These are phyloP conservation scores for Monosporascus sp. DNA, from an alignment of 2,329 filamentous ascomycete species.

Conservation along the genomic window DNA sequence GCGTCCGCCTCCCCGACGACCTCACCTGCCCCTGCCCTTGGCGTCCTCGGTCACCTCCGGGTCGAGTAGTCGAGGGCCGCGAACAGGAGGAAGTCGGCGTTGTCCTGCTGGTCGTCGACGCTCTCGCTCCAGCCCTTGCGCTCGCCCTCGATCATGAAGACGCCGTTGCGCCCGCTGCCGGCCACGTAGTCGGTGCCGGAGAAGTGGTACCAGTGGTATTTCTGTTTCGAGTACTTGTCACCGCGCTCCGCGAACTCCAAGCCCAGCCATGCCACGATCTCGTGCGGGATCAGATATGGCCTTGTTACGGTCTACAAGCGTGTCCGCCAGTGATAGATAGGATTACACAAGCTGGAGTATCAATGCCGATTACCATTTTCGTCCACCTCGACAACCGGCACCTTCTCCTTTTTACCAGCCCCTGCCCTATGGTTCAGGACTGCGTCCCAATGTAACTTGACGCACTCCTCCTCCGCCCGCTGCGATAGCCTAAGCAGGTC, in stretches of 20 bases:
- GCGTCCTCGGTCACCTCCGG: constrained; percentile 26
- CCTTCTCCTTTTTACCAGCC: constrained; percentile 58
- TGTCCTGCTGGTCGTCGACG: constrained; percentile 56
- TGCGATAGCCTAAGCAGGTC: constrained; percentile 50
- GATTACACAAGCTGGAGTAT: too few relatives aligned
- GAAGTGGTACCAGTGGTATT: constrained; percentile 65
- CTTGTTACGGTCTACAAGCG: constrained; percentile 29
- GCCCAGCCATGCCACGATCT: constrained; percentile 64
- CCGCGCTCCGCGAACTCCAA: constrained; percentile 60
- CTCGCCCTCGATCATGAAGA: constrained; percentile 53
- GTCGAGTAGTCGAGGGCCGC: constrained; percentile 28
- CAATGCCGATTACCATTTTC: too few relatives aligned
- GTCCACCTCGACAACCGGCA: constrained; percentile 56
- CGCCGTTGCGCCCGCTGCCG: constrained; percentile 45
- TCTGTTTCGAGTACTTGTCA: constrained; percentile 53
- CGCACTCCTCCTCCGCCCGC: constrained; percentile 43
- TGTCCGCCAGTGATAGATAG: too few relatives aligned
- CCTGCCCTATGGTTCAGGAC: constrained; percentile 69
- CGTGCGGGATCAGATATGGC: constrained; percentile 48
- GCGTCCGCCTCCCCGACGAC: constrained; percentile 20
- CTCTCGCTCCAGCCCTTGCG: constrained; percentile 52
- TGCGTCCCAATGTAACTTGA: constrained; percentile 63
- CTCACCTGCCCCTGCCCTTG: constrained; percentile 28
- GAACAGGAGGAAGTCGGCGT: constrained; percentile 24
- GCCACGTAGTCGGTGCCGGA: constrained; percentile 63